Evolutionary conservation across 768 basidiomycete genomes (phyloP).

Genomic region (Hemileccinum rubropunctum): DNA sequence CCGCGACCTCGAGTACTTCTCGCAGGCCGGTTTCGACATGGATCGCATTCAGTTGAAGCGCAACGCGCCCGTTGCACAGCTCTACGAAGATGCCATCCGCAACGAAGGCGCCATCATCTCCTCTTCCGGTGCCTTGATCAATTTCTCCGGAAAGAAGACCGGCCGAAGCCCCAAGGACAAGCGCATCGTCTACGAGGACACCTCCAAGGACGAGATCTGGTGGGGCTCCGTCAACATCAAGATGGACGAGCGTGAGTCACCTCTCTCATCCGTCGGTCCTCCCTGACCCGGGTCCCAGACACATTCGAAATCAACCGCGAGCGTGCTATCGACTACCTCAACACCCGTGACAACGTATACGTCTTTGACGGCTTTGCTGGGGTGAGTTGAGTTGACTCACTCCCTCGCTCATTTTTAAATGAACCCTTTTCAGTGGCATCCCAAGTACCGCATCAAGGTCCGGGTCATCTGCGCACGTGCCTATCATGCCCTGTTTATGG

Average conservation of each 20-base stretch:
- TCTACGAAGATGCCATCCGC: slow-evolving; percentile 97
- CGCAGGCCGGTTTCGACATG: slow-evolving; percentile 99
- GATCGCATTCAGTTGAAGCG: slow-evolving; percentile 94
- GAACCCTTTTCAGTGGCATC: slow-evolving; percentile 85
- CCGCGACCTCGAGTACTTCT: slow-evolving; percentile 94
- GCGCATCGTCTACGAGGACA: slow-evolving; percentile 98
- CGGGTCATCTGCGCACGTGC: slow-evolving; percentile 98
- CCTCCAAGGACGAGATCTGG: slow-evolving; percentile 96
- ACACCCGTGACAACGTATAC: slow-evolving; percentile 97
- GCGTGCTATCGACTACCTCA: slow-evolving; percentile 97
- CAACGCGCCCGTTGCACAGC: slow-evolving; percentile 84
- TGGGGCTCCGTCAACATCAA: slow-evolving; percentile 99
- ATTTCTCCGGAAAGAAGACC: slow-evolving; percentile 99
- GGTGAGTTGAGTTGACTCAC: slow-evolving; percentile 38
- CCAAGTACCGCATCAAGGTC: slow-evolving; percentile 99
- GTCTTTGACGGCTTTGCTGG: slow-evolving; percentile 97
- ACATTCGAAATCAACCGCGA: slow-evolving; percentile 99
- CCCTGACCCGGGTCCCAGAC: slow-evolving; percentile 44
- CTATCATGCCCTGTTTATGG: slow-evolving; percentile 99
- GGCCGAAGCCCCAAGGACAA: slow-evolving; percentile 98
- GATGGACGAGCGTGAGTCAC: slow-evolving; percentile 84
- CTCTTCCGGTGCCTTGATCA: slow-evolving; percentile 94
- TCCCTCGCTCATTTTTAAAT: slow-evolving; percentile 1
- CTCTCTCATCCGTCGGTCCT: neutral
- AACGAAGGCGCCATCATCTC: slow-evolving; percentile 99